A percentile compares a stretch with the other conserved stretches of the same genome.
phyloP scores from a whole-genome alignment of 306 rosid species.

The Cucurbita maxima region DNA sequence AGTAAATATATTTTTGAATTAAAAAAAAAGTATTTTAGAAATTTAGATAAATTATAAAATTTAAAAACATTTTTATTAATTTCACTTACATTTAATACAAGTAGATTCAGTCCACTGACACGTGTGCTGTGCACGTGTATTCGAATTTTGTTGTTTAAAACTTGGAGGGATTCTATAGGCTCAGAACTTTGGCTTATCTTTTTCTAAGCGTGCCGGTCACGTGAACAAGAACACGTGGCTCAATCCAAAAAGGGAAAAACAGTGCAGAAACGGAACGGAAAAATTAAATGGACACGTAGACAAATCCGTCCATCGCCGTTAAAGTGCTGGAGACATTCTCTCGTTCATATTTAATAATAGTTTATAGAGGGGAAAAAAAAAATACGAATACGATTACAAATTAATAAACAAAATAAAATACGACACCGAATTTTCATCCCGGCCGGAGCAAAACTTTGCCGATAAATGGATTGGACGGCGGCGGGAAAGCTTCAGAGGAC shows the following conservation, averaged over 20 bases:
- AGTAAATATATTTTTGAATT: too few relatives aligned
- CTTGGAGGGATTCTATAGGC: not conserved
- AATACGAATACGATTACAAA: not conserved
- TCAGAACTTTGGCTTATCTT: not conserved
- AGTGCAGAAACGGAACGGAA: not conserved
- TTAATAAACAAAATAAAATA: not conserved
- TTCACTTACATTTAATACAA: not conserved
- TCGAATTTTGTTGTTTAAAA: not conserved
- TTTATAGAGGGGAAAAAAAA: not conserved
- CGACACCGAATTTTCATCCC: not conserved
- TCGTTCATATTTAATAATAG: not conserved
- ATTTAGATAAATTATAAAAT: too few relatives aligned
- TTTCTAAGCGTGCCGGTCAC: slow-evolving; percentile 1
- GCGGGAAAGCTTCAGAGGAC: not conserved
- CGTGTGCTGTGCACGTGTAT: not conserved
- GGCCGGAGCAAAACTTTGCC: slow-evolving; percentile 16
- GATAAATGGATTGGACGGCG: not conserved
- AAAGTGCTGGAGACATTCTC: slow-evolving; percentile 4
- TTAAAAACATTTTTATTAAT: too few relatives aligned
- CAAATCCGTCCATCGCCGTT: slow-evolving; percentile 7
- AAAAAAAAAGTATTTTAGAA: too few relatives aligned
- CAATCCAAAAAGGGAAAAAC: not conserved
- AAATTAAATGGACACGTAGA: not conserved
- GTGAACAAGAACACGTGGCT: not conserved
- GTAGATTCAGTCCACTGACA: not conserved